Base-by-base conservation (phyloP, 164 flowering plant species). In the Aristolochia fimbriata region DNA sequence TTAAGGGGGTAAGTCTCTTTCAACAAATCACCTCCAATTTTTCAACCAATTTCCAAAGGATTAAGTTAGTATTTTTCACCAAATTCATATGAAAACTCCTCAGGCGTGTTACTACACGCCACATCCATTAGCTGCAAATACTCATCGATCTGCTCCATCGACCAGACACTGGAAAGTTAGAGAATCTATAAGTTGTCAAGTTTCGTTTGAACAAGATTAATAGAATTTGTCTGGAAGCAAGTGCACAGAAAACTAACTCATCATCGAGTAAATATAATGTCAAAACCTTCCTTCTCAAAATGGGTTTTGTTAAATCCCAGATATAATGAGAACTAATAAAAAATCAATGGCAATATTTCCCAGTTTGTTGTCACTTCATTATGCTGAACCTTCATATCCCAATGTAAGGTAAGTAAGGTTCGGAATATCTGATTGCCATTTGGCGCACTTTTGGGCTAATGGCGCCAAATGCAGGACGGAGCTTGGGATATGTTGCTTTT, bases 141-240 rank as follows among this genome's bases (percentile, higher is more conserved):
- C 78, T 94, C 97, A 47, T 91, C n/a, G n/a, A n/a, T n/a, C 97
- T 4, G 97, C 96, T 61, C 99, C 97, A 73, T 91, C 99, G 64
- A 91, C 76, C 47, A 94, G 85, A 60, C 87, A 73, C 97, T 91
- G 88, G 16, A 52, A 52, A 25, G 22, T 10, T 27, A 61, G 56
- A 33, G 37, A 27, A n/a, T 16, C 22, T 12, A 50, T 49, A 47
- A 24, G 21, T 15, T 25, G 54, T 53, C 25, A 11, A 23, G 27
- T 15, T 10, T 24, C 24, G 16, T 23, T 17, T 0, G 33, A 23
- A 15, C 57, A 22, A 2, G 4, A 20, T 6, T 25, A 22, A 54
- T 1, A 2, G 30, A 23, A 21, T 15, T 37, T 54, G 8, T 54
- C 3, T 21, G 9, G 22, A 22, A 22, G 3, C 53, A 22, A 12